phyloP scores from a whole-genome alignment of 345 rosid genomes.

The Theobroma cacao region DNA sequence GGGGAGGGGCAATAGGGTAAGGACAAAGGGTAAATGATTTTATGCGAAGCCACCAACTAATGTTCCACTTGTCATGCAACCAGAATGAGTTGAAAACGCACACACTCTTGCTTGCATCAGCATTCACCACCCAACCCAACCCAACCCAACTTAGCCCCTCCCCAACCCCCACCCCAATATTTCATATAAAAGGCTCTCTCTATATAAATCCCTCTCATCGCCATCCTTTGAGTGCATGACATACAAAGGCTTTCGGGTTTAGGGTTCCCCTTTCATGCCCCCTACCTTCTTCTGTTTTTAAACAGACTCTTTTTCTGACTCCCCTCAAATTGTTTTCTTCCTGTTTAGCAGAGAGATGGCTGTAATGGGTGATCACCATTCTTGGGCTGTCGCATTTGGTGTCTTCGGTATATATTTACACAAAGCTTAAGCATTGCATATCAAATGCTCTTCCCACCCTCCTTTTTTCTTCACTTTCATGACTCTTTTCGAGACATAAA shows the following conservation, averaged over 20 bases:
- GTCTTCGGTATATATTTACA: slow-evolving; percentile 48
- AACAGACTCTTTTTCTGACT: slow-evolving; percentile 9
- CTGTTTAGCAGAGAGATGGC: slow-evolving; percentile 32
- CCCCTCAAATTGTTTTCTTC: not conserved
- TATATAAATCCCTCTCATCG: slow-evolving; percentile 28
- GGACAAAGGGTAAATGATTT: slow-evolving; percentile 29
- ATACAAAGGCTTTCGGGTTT: not conserved
- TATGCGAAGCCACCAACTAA: slow-evolving; percentile 56
- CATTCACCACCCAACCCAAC: not conserved
- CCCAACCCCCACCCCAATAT: slow-evolving; percentile 21
- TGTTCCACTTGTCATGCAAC: slow-evolving; percentile 75
- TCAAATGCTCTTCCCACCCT: not conserved
- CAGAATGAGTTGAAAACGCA: slow-evolving; percentile 45
- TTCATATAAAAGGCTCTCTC: too few species aligned
- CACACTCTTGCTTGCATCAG: slow-evolving; percentile 18
- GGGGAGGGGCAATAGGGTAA: not conserved
- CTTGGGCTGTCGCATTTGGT: slow-evolving; percentile 52
- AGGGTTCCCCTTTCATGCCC: slow-evolving; percentile 20
- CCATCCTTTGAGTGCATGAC: not conserved
- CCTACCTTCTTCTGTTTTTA: not conserved
- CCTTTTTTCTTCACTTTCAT: not conserved
- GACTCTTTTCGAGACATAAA: not conserved
- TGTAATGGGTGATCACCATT: slow-evolving; percentile 28
- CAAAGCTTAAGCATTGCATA: not conserved
- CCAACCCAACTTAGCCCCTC: not conserved